Percentiles rank a stretch among this genome's conserved stretches.
These are phyloP conservation scores for Grigorovia jiainica DNA, from an alignment of 805 yeast genomes.

Conservation along the genomic window DNA sequence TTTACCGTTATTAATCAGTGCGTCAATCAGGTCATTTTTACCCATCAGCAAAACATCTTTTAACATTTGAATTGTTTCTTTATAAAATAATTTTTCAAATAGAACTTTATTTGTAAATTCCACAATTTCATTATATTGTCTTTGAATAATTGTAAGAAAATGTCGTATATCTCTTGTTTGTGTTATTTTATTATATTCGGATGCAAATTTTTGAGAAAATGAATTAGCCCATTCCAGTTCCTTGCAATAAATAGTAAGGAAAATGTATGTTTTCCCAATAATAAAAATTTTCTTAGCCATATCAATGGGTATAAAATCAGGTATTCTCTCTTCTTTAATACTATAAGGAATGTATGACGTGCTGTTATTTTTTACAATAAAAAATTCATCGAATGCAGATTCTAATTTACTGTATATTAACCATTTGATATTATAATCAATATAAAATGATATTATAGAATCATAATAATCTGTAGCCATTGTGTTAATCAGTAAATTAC, in stretches of 20 bases:
- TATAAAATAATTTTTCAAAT: constrained; percentile 39
- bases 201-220: constrained; percentile 27
- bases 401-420: constrained; percentile 53
- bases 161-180: constrained; percentile 2
- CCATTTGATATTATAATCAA: constrained; percentile 56
- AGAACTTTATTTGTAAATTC: constrained; percentile 43
- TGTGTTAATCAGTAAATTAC: constrained; percentile 45
- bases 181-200: constrained; percentile 7
- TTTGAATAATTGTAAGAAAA: constrained; percentile 30
- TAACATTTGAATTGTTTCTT: constrained; percentile 48
- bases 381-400: constrained; percentile 53
- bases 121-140: constrained; percentile 44
- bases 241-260: constrained; percentile 53
- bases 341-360: constrained; percentile 9
- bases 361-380: constrained; percentile 28
- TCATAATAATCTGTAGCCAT: constrained; percentile 37
- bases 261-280: constrained; percentile 65
- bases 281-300: constrained; percentile 42
- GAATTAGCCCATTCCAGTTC: constrained; percentile 57
- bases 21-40: constrained; percentile 74
- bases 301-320: constrained; percentile 30
- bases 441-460: constrained; percentile 48
- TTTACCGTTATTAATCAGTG: constrained; percentile 47
- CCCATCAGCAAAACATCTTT: constrained; percentile 62
- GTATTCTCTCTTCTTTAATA: constrained; percentile 25